A percentile compares a stretch with the other conserved stretches of the same genome.
phyloP scores from a whole-genome alignment of 2,329 filamentous ascomycete genomes.

The Plectosphaerella cucumerina region DNA sequence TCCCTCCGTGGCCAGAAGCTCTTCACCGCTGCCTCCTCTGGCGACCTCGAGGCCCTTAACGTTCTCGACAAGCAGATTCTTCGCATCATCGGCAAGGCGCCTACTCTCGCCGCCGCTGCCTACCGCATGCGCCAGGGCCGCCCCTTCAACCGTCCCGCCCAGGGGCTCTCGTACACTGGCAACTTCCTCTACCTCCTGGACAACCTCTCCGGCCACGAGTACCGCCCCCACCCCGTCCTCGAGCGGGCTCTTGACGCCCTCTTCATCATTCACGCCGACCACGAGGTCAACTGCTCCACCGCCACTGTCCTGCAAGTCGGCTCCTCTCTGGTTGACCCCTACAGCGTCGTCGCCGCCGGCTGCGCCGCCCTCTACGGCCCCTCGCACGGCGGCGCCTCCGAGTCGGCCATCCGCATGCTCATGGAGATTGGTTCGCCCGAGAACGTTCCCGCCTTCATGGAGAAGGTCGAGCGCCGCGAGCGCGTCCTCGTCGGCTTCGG shows the following conservation, averaged over 20 bases:
- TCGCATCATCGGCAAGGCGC: slow-evolving; percentile 46
- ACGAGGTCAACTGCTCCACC: slow-evolving; percentile 55
- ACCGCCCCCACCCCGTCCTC: slow-evolving; percentile 43
- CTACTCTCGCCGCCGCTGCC: slow-evolving; percentile 44
- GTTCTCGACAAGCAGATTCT: slow-evolving; percentile 48
- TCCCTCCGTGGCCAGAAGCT: slow-evolving; percentile 45
- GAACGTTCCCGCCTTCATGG: slow-evolving; percentile 46
- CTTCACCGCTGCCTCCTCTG: slow-evolving; percentile 39
- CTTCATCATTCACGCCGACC: slow-evolving; percentile 53
- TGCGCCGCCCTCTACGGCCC: slow-evolving; percentile 52
- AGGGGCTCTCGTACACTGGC: slow-evolving; percentile 45
- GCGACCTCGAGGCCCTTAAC: slow-evolving; percentile 33
- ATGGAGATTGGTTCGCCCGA: slow-evolving; percentile 45
- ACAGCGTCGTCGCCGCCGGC: slow-evolving; percentile 46
- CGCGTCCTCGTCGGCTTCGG: slow-evolving; percentile 51
- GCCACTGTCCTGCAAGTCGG: slow-evolving; percentile 53
- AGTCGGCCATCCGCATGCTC: slow-evolving; percentile 51
- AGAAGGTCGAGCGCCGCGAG: slow-evolving; percentile 44
- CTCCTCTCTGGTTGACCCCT: slow-evolving; percentile 52
- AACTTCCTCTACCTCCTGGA: slow-evolving; percentile 54
- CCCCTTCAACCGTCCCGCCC: slow-evolving; percentile 43
- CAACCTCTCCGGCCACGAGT: slow-evolving; percentile 41
- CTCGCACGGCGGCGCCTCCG: slow-evolving; percentile 56
- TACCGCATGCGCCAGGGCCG: slow-evolving; percentile 50
- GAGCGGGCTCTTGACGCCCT: slow-evolving; percentile 48